phyloP scores from a whole-genome alignment of 208 protist species.

The Histomonas meleagridis region DNA sequence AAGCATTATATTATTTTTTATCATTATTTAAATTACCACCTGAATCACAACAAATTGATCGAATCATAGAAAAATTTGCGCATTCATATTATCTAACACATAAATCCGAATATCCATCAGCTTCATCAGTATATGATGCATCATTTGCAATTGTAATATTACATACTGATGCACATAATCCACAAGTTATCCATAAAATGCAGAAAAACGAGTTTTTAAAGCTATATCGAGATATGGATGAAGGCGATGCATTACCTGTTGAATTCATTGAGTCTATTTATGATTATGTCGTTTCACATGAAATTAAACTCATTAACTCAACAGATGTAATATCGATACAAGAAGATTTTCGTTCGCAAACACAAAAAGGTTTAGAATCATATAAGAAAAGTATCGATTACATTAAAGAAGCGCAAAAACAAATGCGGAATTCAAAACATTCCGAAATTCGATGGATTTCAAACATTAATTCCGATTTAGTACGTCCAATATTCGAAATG shows the following conservation, averaged over 20 bases:
- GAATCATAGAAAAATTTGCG: conserved; percentile 14
- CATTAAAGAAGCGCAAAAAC: conserved; percentile 2
- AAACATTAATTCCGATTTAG: neutral
- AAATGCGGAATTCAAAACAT: neutral
- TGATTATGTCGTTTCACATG: neutral
- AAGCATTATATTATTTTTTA: neutral
- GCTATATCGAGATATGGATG: neutral
- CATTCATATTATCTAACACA: neutral
- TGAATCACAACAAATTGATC: conserved; percentile 6
- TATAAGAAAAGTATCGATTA: neutral
- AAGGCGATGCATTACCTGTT: neutral
- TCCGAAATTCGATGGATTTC: neutral
- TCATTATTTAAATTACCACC: neutral
- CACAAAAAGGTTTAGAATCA: neutral
- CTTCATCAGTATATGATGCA: neutral
- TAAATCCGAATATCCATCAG: neutral
- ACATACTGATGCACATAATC: conserved; percentile 4
- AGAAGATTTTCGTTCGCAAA: neutral
- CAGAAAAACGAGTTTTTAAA: conserved; percentile 14
- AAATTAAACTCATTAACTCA: neutral
- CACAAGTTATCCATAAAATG: neutral
- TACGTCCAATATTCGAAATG: neutral
- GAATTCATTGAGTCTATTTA: neutral
- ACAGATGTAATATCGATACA: neutral
- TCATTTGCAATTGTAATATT: neutral